These are phyloP conservation scores for Tolypocladium inflatum DNA, from an alignment of 2,329 filamentous ascomycete species.

Conservation along the genomic window DNA sequence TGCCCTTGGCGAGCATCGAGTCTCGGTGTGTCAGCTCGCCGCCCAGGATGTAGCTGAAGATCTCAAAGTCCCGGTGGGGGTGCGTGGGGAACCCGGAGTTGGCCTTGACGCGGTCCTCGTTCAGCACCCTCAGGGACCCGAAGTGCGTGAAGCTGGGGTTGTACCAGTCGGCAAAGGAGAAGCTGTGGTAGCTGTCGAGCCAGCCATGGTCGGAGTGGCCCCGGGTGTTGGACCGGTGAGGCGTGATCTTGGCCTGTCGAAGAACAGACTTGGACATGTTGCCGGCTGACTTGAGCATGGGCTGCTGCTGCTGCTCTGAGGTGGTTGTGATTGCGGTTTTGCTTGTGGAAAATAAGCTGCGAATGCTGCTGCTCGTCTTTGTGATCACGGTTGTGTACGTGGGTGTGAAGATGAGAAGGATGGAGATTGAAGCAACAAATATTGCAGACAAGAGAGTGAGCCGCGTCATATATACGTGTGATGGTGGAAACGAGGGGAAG, in stretches of 20 bases:
- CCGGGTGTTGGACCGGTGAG: slow-evolving; percentile 60
- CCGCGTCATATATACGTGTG: slow-evolving; percentile 28
- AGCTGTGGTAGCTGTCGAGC: slow-evolving; percentile 81
- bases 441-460: slow-evolving; percentile 21
- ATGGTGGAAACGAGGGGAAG: slow-evolving; percentile 15
- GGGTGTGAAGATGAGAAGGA: slow-evolving; percentile 19
- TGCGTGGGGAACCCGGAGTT: slow-evolving; percentile 76
- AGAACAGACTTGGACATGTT: slow-evolving; percentile 52
- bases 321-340: background rate
- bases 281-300: slow-evolving; percentile 27
- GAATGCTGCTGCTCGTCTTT: slow-evolving; percentile 6
- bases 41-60: slow-evolving; percentile 79
- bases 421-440: slow-evolving; percentile 27
- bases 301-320: slow-evolving; percentile 3
- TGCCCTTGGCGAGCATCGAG: slow-evolving; percentile 66
- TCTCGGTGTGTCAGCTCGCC: slow-evolving; percentile 85
- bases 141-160: slow-evolving; percentile 59
- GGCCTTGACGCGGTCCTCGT: slow-evolving; percentile 74
- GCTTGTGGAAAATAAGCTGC: slow-evolving; percentile 1
- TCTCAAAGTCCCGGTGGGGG: slow-evolving; percentile 78
- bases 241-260: slow-evolving; percentile 60
- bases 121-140: slow-evolving; percentile 73
- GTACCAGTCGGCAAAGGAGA: slow-evolving; percentile 68
- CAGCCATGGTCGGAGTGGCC: slow-evolving; percentile 78
- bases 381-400: slow-evolving; percentile 6